phyloP scores from a whole-genome alignment of 257 asterid genomes.

The Osmanthus fragrans region DNA sequence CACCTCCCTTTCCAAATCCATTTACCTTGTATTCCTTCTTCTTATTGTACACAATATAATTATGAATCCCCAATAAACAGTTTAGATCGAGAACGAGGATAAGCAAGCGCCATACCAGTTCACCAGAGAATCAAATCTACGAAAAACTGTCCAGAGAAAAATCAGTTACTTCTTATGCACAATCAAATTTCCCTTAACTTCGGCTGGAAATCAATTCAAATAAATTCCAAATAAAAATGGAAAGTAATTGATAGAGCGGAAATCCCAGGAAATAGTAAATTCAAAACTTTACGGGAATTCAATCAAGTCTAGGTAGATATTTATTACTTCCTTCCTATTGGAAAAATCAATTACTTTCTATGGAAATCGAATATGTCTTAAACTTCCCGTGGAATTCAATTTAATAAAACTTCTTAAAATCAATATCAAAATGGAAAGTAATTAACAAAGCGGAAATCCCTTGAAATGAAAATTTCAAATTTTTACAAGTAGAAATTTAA shows the following conservation, averaged over 20 bases:
- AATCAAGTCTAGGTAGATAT: background rate
- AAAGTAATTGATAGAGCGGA: background rate
- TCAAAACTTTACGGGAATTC: background rate
- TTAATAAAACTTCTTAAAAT: background rate
- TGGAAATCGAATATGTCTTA: background rate
- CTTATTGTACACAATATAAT: background rate
- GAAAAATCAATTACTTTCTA: background rate
- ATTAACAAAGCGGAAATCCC: background rate
- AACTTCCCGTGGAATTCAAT: background rate
- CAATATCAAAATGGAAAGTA: background rate
- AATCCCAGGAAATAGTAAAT: background rate
- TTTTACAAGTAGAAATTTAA: no score
- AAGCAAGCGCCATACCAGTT: background rate
- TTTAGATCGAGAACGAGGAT: background rate
- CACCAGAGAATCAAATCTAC: background rate
- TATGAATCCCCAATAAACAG: no score
- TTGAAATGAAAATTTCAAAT: background rate
- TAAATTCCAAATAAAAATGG: no score
- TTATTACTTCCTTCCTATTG: background rate
- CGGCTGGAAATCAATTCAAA: no score
- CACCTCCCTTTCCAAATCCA: slow-evolving; percentile 51
- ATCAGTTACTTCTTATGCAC: background rate
- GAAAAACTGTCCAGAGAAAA: no score
- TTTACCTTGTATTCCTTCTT: slow-evolving; percentile 6
- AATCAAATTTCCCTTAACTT: background rate